Conservation (phyloP, 2,329 filamentous ascomycete species). For the Alternaria atra region DNA sequence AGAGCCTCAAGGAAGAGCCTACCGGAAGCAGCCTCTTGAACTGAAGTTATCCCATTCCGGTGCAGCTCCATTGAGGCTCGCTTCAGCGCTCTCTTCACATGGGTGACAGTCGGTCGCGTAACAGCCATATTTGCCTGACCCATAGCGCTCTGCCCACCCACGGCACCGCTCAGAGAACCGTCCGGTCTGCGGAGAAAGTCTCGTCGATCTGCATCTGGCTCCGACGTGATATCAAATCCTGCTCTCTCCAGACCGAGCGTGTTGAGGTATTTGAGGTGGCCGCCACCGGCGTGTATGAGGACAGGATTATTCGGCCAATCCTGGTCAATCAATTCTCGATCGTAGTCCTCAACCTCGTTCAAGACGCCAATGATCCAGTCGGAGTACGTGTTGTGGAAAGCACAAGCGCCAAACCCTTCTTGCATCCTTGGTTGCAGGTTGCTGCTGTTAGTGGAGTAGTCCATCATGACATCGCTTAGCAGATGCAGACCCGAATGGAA, state of each 20-base stretch:
- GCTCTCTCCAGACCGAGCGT: slow-evolving; percentile 10
- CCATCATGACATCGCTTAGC: no score
- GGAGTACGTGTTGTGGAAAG: slow-evolving; percentile 34
- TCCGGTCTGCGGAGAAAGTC: slow-evolving; percentile 28
- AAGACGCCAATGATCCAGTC: slow-evolving; percentile 24
- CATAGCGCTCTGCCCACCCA: slow-evolving; percentile 32
- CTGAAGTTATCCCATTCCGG: slow-evolving; percentile 35
- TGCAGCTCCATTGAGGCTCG: slow-evolving; percentile 28
- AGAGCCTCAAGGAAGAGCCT: slow-evolving; percentile 33
- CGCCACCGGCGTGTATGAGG: no score
- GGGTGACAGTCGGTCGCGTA: slow-evolving; percentile 27
- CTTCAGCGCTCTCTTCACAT: slow-evolving; percentile 33
- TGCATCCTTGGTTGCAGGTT: slow-evolving; percentile 29
- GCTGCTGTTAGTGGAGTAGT: slow-evolving; percentile 12
- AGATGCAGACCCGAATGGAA: no score
- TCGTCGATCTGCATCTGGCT: slow-evolving; percentile 25
- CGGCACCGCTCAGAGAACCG: slow-evolving; percentile 37
- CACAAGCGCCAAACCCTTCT: slow-evolving; percentile 38
- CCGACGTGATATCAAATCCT: slow-evolving; percentile 27
- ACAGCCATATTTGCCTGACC: slow-evolving; percentile 25
- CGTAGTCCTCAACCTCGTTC: no score
- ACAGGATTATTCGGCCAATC: no score
- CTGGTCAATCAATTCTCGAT: no score
- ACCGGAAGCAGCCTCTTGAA: slow-evolving; percentile 40
- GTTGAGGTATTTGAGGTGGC: no score